phyloP scores from a whole-genome alignment of 768 basidiomycete genomes.

The Candolleomyces aberdarensis region DNA sequence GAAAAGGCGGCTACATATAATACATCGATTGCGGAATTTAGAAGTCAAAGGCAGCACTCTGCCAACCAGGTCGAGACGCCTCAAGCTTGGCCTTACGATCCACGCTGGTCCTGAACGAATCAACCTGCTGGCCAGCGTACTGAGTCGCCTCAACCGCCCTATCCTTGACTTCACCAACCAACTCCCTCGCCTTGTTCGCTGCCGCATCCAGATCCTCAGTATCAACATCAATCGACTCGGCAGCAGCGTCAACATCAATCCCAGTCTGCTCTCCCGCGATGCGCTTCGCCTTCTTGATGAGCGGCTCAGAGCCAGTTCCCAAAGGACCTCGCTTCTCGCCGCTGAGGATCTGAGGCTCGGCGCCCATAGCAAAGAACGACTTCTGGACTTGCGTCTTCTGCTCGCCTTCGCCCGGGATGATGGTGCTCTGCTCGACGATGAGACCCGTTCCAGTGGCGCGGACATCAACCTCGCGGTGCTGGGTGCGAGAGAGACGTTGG shows the following conservation, averaged over 20 bases:
- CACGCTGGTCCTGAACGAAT: conserved; percentile 43
- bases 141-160: conserved; percentile 15
- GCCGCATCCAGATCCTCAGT: conserved; percentile 12
- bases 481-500: conserved; percentile 29
- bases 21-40: conserved; percentile 7
- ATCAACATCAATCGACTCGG: conserved; percentile 20
- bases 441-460: conserved; percentile 62
- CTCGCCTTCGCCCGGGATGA: conserved; percentile 18
- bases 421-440: conserved; percentile 46
- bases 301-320: conserved; percentile 46
- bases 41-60: conserved; percentile 46
- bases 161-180: conserved; percentile 19
- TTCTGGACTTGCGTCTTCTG: conserved; percentile 17
- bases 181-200: conserved; percentile 20
- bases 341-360: conserved; percentile 68
- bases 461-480: conserved; percentile 40
- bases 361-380: conserved; percentile 59
- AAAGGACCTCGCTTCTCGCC: conserved; percentile 68
- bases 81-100: conserved; percentile 38
- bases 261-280: conserved; percentile 25
- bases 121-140: conserved; percentile 28
- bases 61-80: conserved; percentile 39
- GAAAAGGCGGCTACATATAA: not conserved
- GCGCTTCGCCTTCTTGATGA: conserved; percentile 34
- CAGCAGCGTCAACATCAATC: conserved; percentile 20